Evolutionary conservation across 495 filamentous ascomycete species (phyloP).

Genomic region (Aspergillus ellipticus): DNA sequence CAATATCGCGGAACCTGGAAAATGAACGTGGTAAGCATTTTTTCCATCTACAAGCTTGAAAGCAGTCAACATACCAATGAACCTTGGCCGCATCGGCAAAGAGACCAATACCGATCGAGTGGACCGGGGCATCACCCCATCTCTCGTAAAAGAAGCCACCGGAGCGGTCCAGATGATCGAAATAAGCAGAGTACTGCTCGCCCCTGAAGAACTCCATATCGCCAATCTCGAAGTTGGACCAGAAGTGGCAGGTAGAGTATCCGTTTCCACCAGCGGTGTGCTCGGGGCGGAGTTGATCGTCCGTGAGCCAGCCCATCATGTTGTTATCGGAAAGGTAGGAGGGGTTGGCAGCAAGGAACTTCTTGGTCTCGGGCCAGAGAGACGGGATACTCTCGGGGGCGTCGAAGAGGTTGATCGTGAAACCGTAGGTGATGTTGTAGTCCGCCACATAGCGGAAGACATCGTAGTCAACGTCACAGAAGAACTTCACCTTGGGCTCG

Average conservation of each 20-base stretch:
- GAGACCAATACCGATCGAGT: slow-evolving; percentile 89
- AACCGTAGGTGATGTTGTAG: slow-evolving; percentile 97
- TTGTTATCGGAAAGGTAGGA: slow-evolving; percentile 79
- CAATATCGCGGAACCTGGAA: slow-evolving; percentile 95
- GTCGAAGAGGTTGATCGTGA: slow-evolving; percentile 97
- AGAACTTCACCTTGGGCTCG: slow-evolving; percentile 98
- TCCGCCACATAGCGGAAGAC: slow-evolving; percentile 98
- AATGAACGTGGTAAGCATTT: slow-evolving; percentile 12
- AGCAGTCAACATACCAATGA: slow-evolving; percentile 71
- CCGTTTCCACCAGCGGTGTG: slow-evolving; percentile 78
- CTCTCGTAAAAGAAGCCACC: slow-evolving; percentile 99
- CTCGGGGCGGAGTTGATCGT: slow-evolving; percentile 70
- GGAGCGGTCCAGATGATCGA: slow-evolving; percentile 88
- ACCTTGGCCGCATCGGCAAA: slow-evolving; percentile 89
- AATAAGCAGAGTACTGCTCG: slow-evolving; percentile 89
- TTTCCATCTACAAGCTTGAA: not conserved
- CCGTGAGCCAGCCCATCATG: slow-evolving; percentile 82
- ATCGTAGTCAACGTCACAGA: slow-evolving; percentile 98
- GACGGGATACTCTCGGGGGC: slow-evolving; percentile 76
- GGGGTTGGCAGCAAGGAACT: slow-evolving; percentile 82
- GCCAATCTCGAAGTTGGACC: slow-evolving; percentile 98
- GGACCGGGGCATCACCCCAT: slow-evolving; percentile 98
- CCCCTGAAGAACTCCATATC: slow-evolving; percentile 95
- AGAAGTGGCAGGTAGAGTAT: slow-evolving; percentile 99
- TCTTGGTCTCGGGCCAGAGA: slow-evolving; percentile 92